Evolutionary conservation across 2,329 filamentous ascomycete species (phyloP), one percentile per base, ranked within the genome.

Genomic region (Trichoderma polysporum): DNA sequence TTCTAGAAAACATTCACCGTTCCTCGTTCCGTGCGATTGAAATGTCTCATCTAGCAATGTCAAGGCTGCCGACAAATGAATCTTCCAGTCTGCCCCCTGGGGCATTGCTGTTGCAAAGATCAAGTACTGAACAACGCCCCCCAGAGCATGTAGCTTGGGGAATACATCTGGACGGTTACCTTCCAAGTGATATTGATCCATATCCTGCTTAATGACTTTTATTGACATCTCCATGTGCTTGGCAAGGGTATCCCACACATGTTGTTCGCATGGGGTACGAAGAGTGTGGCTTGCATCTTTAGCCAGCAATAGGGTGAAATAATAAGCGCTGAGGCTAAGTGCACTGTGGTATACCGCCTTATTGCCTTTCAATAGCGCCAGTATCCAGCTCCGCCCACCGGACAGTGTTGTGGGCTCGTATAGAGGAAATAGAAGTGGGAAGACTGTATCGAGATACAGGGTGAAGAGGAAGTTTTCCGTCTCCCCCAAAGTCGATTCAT

Each of bases 391-490:
- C 45, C 82, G 79, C 2, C 84, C 85, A 8, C 82, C 80, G 68
- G 83, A 77, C 7, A 82, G 71, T 2, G 84, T 68, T 1, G 77
- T 76, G 0, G 85, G 84, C 2, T 79, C 79, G 73, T 87, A 87
- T 70, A 86, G 84, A 1, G 86, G 85, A 69, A 83, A 86, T 0
- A 86, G 73, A 60, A 85, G 83, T 0, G 85, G 85, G 59, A 87
- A 79, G 2, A 80, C 71, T 12, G 71, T 73, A 47, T 78, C 74
- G 3, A 79, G 70, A 61, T 79, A 80, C 61, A 65, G 17, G 17
- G 61, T 65, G 12, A 31, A 17, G 50, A 56, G 50, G 17, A 56
- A 57, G 6, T 41, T 33, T 22, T 65, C 53, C 15, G 61, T 56
- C n/a, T 41, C 61, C 17, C 41, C 50, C 19, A 6, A 5, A 41